A percentile compares a stretch with the other conserved stretches of the same genome.
phyloP scores from a whole-genome alignment of 495 filamentous ascomycete genomes.

The Aspergillus mulundensis region DNA sequence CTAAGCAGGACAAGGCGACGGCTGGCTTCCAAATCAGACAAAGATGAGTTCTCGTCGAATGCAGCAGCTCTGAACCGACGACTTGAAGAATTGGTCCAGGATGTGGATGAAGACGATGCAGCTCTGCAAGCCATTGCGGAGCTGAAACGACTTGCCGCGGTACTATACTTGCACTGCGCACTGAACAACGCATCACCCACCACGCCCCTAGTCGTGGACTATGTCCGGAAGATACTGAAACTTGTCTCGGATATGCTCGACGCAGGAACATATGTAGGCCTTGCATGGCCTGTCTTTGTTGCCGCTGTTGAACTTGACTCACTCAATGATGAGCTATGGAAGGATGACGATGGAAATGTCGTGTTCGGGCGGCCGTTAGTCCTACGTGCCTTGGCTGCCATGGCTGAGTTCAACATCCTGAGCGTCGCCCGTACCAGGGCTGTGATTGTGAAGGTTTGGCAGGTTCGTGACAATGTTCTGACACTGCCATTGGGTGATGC shows the following conservation, averaged over 20 bases:
- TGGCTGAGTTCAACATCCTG: slow-evolving; percentile 38
- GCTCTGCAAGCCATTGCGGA: slow-evolving; percentile 37
- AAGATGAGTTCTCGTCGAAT: slow-evolving; percentile 23
- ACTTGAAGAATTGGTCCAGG: slow-evolving; percentile 34
- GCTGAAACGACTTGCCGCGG: slow-evolving; percentile 38
- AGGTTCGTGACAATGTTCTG: slow-evolving; percentile 35
- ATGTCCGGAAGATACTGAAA: slow-evolving; percentile 33
- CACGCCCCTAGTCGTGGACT: slow-evolving; percentile 32
- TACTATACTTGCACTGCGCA: slow-evolving; percentile 41
- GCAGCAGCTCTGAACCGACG: slow-evolving; percentile 28
- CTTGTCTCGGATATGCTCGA: slow-evolving; percentile 34
- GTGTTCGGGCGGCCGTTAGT: slow-evolving; percentile 37
- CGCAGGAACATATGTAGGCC: slow-evolving; percentile 25
- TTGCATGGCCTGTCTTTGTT: slow-evolving; percentile 46
- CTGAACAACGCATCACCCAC: slow-evolving; percentile 37
- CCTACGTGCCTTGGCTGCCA: slow-evolving; percentile 35
- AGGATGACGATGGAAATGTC: slow-evolving; percentile 10
- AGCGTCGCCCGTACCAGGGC: slow-evolving; percentile 41
- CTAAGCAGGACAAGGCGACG: slow-evolving; percentile 35
- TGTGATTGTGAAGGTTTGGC: slow-evolving; percentile 43
- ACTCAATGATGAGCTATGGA: slow-evolving; percentile 34
- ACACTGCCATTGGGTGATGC: slow-evolving; percentile 17
- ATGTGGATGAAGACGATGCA: slow-evolving; percentile 29
- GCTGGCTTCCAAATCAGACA: slow-evolving; percentile 21
- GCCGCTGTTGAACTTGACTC: slow-evolving; percentile 44